Percentiles rank a stretch among this genome's conserved stretches.
Evolutionary conservation across 164 flowering plant species (phyloP).

Genomic region (Echeveria elegans): DNA sequence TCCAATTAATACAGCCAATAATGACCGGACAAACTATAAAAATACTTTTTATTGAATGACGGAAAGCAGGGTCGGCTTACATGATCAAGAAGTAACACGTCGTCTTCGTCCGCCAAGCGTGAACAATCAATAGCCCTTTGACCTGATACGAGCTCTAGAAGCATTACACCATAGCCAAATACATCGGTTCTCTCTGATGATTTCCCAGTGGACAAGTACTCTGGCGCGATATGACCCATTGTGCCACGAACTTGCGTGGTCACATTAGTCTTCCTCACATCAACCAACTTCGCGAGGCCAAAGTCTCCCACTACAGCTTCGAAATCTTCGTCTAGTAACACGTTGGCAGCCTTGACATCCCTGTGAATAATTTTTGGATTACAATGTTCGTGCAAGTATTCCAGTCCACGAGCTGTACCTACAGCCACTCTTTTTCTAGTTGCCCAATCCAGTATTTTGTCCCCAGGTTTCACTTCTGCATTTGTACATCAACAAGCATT

Average conservation of each 20-base stretch:
- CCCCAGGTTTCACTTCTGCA: constrained; percentile 63
- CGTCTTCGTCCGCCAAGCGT: constrained; percentile 90
- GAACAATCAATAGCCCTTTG: constrained; percentile 25
- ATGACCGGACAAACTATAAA: no score
- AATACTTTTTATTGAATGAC: constrained; percentile 8
- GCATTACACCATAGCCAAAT: constrained; percentile 55
- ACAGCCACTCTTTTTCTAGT: constrained; percentile 62
- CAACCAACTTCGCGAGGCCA: constrained; percentile 85
- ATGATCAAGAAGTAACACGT: constrained; percentile 86
- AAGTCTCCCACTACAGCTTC: neutral
- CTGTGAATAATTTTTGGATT: constrained; percentile 82
- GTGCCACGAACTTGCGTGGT: constrained; percentile 47
- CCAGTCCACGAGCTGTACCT: constrained; percentile 86
- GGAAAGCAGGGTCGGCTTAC: constrained; percentile 48
- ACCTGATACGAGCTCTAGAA: constrained; percentile 91
- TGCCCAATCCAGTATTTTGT: constrained; percentile 66
- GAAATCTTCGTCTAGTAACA: neutral
- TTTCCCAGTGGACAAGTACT: neutral
- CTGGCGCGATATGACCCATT: neutral
- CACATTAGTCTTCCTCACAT: constrained; percentile 73
- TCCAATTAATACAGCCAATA: neutral
- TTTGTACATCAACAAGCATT: neutral
- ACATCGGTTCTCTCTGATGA: neutral
- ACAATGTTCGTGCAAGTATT: constrained; percentile 91
- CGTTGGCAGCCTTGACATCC: constrained; percentile 1